Conservation (phyloP, 768 basidiomycete species). For the Inosperma sp. region DNA sequence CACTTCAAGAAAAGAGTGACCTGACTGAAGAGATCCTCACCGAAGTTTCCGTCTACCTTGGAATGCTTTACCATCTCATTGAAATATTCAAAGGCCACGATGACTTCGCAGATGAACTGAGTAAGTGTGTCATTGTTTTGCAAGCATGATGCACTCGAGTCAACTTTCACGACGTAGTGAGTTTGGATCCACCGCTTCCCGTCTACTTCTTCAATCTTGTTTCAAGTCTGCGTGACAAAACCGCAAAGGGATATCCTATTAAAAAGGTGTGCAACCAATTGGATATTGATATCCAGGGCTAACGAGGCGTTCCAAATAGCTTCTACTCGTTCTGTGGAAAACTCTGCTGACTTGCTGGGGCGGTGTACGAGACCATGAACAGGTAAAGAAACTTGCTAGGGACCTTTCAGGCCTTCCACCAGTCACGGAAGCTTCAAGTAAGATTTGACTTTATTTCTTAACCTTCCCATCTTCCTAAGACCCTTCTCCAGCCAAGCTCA, state of each 20-base stretch:
- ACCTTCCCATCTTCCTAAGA: neutral
- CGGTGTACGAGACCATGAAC: slow-evolving; percentile 78
- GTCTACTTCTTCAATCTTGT: slow-evolving; percentile 89
- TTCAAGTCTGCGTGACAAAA: slow-evolving; percentile 87
- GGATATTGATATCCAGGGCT: neutral
- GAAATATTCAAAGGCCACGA: slow-evolving; percentile 93
- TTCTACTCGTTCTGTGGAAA: slow-evolving; percentile 94
- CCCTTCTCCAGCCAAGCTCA: slow-evolving; percentile 27
- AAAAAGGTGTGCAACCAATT: slow-evolving; percentile 66
- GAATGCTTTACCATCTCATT: slow-evolving; percentile 92
- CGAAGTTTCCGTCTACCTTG: slow-evolving; percentile 89
- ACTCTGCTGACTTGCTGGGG: slow-evolving; percentile 88
- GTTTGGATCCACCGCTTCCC: slow-evolving; percentile 89
- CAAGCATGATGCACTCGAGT: neutral
- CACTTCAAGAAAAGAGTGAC: slow-evolving; percentile 66
- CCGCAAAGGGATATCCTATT: slow-evolving; percentile 92
- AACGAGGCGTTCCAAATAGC: slow-evolving; percentile 43
- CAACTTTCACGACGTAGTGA: slow-evolving; percentile 53
- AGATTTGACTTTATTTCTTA: slow-evolving; percentile 4
- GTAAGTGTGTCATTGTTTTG: slow-evolving; percentile 46
- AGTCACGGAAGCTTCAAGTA: slow-evolving; percentile 40
- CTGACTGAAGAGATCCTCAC: slow-evolving; percentile 87
- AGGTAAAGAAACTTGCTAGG: slow-evolving; percentile 80
- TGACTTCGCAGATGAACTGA: slow-evolving; percentile 93
- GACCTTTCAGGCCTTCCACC: slow-evolving; percentile 78